A percentile compares a stretch with the other conserved stretches of the same genome.
Evolutionary conservation across 441 rosid genomes (phyloP).

Genomic region (Erysimum pusillum): DNA sequence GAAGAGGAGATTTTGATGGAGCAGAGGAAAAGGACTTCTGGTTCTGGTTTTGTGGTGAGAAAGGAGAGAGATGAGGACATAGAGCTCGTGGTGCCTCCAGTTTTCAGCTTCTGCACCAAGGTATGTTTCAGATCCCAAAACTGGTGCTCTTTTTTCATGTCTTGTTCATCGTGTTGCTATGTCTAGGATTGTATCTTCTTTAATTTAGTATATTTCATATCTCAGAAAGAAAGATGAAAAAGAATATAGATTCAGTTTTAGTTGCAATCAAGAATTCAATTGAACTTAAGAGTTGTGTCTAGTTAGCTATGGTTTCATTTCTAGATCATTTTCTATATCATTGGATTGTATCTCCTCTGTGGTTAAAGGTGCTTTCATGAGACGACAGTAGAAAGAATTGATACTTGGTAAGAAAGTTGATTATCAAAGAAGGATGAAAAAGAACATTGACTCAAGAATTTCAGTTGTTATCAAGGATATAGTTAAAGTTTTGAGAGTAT

Average conservation of each 20-base stretch:
- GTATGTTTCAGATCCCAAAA: conserved; percentile 18
- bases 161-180: background rate
- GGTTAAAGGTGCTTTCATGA: background rate
- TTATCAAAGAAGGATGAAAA: background rate
- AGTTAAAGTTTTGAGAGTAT: background rate
- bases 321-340: no score
- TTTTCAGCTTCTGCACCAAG: conserved; percentile 67
- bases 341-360: background rate
- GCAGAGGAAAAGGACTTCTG: conserved; percentile 58
- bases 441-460: no score
- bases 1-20: conserved; percentile 77
- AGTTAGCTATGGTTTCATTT: background rate
- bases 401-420: background rate
- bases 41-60: conserved; percentile 51
- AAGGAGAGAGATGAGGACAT: conserved; percentile 68
- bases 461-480: background rate
- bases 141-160: background rate
- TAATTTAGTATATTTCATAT: conserved; percentile 6
- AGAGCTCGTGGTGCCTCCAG: conserved; percentile 79
- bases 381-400: background rate
- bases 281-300: background rate
- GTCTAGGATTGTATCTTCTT: conserved; percentile 10
- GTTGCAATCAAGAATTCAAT: background rate
- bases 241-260: background rate
- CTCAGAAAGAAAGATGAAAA: background rate